Conservation (phyloP, 1,284 basidiomycete genomes). For the Somion occarium region DNA sequence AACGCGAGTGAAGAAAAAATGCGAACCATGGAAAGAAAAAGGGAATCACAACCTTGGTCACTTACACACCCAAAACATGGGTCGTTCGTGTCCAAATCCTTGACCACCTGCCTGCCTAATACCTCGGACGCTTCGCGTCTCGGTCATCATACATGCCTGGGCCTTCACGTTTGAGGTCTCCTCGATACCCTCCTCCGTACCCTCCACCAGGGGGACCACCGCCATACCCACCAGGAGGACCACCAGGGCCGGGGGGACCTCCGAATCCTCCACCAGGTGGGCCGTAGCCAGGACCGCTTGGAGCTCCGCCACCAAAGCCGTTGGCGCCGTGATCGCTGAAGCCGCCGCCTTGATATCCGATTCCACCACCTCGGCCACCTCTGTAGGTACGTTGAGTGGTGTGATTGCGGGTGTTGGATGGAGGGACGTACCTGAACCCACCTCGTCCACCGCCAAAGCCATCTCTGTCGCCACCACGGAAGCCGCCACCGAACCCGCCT, state of each 20-base stretch:
- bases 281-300: slow-evolving; percentile 21
- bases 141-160: slow-evolving; percentile 75
- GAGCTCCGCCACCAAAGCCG: slow-evolving; percentile 40
- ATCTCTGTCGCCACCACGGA: slow-evolving; percentile 24
- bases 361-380: slow-evolving; percentile 67
- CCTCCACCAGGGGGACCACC: slow-evolving; percentile 32
- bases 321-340: slow-evolving; percentile 29
- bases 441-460: slow-evolving; percentile 30
- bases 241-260: slow-evolving; percentile 29
- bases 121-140: slow-evolving; percentile 73
- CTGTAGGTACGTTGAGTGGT: slow-evolving; percentile 28
- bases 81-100: background rate
- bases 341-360: slow-evolving; percentile 59
- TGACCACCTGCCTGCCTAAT: slow-evolving; percentile 42
- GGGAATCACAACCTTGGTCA: background rate
- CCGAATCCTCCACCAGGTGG: slow-evolving; percentile 29
- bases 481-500: slow-evolving; percentile 26
- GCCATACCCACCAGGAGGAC: slow-evolving; percentile 29
- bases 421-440: slow-evolving; percentile 37
- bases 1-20: slow-evolving; percentile 7
- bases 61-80: background rate
- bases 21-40: background rate
- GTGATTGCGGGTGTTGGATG: slow-evolving; percentile 1
- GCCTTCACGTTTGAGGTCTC: slow-evolving; percentile 63
- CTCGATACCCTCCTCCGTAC: slow-evolving; percentile 49